Evolutionary conservation across 164 flowering plant species (phyloP).

Genomic region (Warburgia ugandensis): DNA sequence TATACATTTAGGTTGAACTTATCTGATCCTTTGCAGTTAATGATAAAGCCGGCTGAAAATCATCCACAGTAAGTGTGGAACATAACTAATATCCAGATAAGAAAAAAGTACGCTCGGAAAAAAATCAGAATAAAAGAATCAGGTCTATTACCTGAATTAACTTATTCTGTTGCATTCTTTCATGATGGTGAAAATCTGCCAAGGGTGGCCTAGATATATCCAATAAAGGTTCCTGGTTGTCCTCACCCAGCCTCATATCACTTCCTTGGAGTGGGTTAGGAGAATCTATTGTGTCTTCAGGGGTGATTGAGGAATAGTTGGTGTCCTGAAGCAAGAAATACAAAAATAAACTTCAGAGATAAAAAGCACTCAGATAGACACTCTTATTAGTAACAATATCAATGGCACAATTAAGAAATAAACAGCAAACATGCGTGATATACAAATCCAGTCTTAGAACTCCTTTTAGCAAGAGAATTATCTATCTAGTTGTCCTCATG

Average conservation of each 20-base stretch:
- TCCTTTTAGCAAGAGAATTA: too few species aligned
- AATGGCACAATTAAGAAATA: neutral
- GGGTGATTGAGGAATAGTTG: conserved; percentile 20
- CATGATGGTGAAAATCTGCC: conserved; percentile 58
- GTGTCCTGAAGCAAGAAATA: conserved; percentile 27
- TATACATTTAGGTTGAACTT: too few species aligned
- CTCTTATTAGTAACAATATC: neutral
- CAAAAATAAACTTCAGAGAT: neutral
- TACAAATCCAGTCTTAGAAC: too few species aligned
- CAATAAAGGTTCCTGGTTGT: conserved; percentile 23
- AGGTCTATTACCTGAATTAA: neutral
- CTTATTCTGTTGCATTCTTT: conserved; percentile 39
- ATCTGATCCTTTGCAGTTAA: too few species aligned
- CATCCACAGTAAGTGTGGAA: too few species aligned
- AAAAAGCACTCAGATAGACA: neutral
- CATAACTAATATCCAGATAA: too few species aligned
- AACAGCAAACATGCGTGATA: too few species aligned
- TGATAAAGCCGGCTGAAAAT: too few species aligned
- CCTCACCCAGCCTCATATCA: conserved; percentile 42
- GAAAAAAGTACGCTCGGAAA: too few species aligned
- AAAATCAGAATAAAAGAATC: neutral
- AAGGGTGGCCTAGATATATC: conserved; percentile 57
- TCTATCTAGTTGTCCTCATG: too few species aligned
- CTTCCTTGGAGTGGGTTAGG: conserved; percentile 17
- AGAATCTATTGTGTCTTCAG: conserved; percentile 27